Base-by-base conservation (phyloP, 352 stramenopile species). In the Sclerospora graminicola region DNA sequence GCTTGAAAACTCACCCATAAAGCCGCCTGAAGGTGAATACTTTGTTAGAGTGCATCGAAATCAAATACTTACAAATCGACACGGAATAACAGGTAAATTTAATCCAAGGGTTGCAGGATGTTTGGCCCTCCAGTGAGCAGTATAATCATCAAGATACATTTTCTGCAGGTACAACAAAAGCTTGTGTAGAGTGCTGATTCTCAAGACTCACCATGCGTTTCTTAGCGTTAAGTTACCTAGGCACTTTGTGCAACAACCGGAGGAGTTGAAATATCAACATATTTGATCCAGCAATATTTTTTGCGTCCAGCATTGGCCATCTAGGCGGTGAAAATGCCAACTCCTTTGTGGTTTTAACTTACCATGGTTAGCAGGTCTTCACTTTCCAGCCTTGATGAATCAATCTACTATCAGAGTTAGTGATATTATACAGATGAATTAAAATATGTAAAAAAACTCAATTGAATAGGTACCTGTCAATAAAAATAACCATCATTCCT, bases 221-320 rank as follows among this genome's bases (percentile, higher is more conserved):
- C 29, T 16, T 14, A 82, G 64, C 52, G 1, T 45, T 69, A n/a
- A 67, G 71, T 4, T 92, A 89, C 47, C 21, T 92, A 18, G 61
- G 63, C 8, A 89, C 88, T 48, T 92, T n/a, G 48, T 53, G 0
- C 41, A 38, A 8, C 56, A 79, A 7, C 75, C 77, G 5, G 30
- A 56, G 5, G 74, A 92, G 8, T 16, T 21, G 0, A 87, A 84
- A 21, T 87, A 82, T 47, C 71, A 84, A 35, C 65, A 65, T 32
- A 88, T 92, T 45, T 72, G 71, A 21, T 58, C 60, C 8, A 78
- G 58, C 42, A 92, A 92, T 55, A 74, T 89, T 70, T 31, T 92
- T 92, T 27, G 44, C 43, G 7, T 59, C 61, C 4, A 85, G 64
- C 20, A 41, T 91, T 8, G 69, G 53, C 4, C 14, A 29, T n/a